Percentiles rank a stretch among this genome's conserved stretches.
These are phyloP conservation scores for Anisodus acutangulus DNA, from an alignment of 257 asterid genomes.

Conservation along the genomic window DNA sequence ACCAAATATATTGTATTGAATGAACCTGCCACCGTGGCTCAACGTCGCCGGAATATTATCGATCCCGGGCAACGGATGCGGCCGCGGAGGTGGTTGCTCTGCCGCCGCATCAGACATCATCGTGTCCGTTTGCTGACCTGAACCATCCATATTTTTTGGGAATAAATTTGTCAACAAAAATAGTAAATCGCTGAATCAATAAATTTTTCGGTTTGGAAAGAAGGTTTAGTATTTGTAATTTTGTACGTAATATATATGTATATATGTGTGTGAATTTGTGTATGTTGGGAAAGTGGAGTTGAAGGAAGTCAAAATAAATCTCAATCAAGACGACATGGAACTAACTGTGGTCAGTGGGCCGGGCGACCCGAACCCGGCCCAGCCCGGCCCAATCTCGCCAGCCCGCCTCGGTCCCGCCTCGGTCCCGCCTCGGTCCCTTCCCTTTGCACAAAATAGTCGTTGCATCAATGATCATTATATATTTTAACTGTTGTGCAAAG, in stretches of 20 bases:
- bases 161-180: neutral
- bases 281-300: conserved; percentile 6
- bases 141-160: conserved; percentile 24
- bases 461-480: no score
- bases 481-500: no score
- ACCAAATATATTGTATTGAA: conserved; percentile 41
- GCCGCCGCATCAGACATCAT: conserved; percentile 34
- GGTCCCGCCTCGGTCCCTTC: no score
- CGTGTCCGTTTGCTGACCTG: conserved; percentile 34
- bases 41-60: conserved; percentile 37
- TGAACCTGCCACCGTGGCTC: conserved; percentile 38
- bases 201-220: neutral
- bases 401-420: no score
- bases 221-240: conserved; percentile 6
- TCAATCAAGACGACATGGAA: neutral
- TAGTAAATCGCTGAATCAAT: neutral
- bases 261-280: neutral
- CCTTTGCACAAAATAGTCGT: no score
- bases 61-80: neutral
- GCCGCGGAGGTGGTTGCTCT: conserved; percentile 25
- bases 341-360: no score
- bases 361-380: no score
- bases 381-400: no score
- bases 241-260: neutral
- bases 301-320: conserved; percentile 18